These are phyloP conservation scores for Marchantia paleacea DNA, from an alignment of 225 moss, liverwort and hornwort genomes.

Conservation along the genomic window DNA sequence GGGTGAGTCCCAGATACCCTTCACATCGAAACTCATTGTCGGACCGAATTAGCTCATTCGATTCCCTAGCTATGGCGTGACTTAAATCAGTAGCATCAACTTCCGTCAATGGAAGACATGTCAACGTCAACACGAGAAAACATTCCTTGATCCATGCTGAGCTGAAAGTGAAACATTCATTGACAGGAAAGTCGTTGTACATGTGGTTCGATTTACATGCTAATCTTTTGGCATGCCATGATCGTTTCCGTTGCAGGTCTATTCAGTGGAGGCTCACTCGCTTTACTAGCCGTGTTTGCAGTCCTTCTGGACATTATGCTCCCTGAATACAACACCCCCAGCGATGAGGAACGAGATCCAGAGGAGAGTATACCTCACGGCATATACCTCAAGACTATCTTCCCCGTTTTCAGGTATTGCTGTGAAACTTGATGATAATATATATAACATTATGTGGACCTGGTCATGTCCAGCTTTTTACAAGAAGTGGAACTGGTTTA, in stretches of 20 bases:
- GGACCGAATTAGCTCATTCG: too few relatives aligned
- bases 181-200: too few relatives aligned
- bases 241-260: constrained; percentile 4
- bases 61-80: too few relatives aligned
- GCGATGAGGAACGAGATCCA: not conserved
- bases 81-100: too few relatives aligned
- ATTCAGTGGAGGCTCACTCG: constrained; percentile 13
- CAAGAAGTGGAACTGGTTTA: too few relatives aligned
- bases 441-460: too few relatives aligned
- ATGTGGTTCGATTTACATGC: not conserved
- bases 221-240: not conserved
- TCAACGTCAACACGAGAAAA: too few relatives aligned
- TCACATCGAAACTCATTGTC: too few relatives aligned
- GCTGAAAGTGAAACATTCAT: too few relatives aligned
- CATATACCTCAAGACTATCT: not conserved
- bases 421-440: too few relatives aligned
- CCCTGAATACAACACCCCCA: not conserved
- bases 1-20: not conserved
- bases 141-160: too few relatives aligned
- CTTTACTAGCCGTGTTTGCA: constrained; percentile 1
- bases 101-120: too few relatives aligned
- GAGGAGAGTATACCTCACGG: not conserved
- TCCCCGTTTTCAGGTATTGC: constrained; percentile 27
- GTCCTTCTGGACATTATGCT: not conserved
- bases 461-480: not conserved